These are phyloP conservation scores for Carex littledalei DNA, from an alignment of 176 grass and related monocot genomes.

Conservation along the genomic window DNA sequence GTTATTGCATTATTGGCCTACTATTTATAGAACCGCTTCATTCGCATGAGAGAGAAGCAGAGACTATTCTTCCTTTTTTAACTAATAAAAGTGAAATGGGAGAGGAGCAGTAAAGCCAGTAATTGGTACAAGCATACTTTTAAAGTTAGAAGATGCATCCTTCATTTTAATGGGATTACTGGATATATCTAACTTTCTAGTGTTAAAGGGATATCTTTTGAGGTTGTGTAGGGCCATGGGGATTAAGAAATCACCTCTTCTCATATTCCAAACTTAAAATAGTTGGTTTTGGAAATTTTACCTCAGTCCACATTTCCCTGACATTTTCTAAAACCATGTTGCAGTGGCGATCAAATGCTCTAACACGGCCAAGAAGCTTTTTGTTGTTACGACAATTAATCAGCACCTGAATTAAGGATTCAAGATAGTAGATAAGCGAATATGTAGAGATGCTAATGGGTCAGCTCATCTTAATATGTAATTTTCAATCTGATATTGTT, in stretches of 20 bases:
- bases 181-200: neutral
- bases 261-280: neutral
- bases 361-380: conserved; percentile 81
- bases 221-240: neutral
- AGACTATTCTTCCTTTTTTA: neutral
- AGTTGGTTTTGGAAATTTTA: conserved; percentile 7
- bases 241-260: neutral
- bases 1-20: neutral
- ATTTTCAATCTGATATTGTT: neutral
- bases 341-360: conserved; percentile 91
- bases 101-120: neutral
- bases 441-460: neutral
- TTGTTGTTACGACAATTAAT: conserved; percentile 98
- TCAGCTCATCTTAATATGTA: neutral
- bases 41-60: neutral
- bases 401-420: conserved; percentile 47
- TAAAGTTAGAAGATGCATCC: neutral
- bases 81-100: neutral
- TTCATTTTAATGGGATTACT: neutral
- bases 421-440: neutral
- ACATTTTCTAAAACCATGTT: conserved; percentile 99
- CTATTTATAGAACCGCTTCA: neutral
- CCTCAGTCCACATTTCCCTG: conserved; percentile 97
- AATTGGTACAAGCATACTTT: neutral
- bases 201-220: neutral